Base-by-base conservation (phyloP, 2,329 filamentous ascomycete genomes). In the Chaetomium globosum region DNA sequence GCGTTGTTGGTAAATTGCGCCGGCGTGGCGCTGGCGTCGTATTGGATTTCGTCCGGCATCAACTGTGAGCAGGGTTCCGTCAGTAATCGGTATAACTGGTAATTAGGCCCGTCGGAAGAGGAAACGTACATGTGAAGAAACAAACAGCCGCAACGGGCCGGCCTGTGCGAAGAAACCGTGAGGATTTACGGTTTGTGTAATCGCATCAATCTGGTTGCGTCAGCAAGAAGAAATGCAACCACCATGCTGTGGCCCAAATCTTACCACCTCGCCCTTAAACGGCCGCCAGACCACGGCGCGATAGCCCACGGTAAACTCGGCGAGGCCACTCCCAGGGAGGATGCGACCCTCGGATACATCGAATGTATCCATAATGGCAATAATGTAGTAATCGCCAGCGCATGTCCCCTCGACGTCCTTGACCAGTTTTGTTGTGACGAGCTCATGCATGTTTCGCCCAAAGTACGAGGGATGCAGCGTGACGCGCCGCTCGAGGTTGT, bases 381-480 rank as follows among this genome's bases (percentile, higher is more conserved):
- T 95, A 75, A 99, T 96, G 79, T 95, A 98, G 82, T 96, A 97
- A 76, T 92, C 92, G 65, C 95, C 95, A 3, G 93, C 95, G 78
- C 93, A 97, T 51, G 91, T 94, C 28, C 95, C 95, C 80, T 99
- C 95, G 68, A 97, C 92, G 76, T 98, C 94, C 75, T 91, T 89
- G 70, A 97, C 85, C 31, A 99, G 87, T 78, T 94, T 93, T 72
- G 90, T 89, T 59, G 91, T 94, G 49, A 99, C 91, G 73, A 96
- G 89, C 72, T 96, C 90, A 73, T 94, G 89, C 83, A 97, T 96
- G 76, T 95, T 92, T 69, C 92, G 89, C 65, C 93, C 93, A 76
- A 99, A 98, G 81, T 96, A 99, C 13, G 94, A 98, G 31, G 95
- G 95, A 76, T 99, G 95, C 74, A 99, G 86, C 72, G 92, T 93